phyloP scores from a whole-genome alignment of 31 red algal genomes.

The Endocladia muricata region DNA sequence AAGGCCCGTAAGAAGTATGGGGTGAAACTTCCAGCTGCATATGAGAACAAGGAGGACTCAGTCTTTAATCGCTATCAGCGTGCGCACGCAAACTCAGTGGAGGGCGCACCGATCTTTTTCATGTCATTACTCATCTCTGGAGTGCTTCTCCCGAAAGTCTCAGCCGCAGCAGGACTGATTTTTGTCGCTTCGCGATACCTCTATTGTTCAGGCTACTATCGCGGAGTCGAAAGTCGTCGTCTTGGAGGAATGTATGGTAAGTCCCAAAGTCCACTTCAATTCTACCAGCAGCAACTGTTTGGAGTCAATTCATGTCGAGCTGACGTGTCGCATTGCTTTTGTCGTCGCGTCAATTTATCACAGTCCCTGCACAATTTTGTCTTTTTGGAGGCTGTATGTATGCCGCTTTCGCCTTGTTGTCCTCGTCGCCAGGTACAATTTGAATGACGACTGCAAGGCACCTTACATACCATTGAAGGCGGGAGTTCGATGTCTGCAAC shows the following conservation, averaged over 20 bases:
- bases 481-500: too few species aligned
- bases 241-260: neutral
- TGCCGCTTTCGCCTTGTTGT: too few species aligned
- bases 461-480: too few species aligned
- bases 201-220: neutral
- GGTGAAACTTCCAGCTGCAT: neutral
- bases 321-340: too few species aligned
- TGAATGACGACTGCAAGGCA: too few species aligned
- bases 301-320: too few species aligned
- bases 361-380: too few species aligned
- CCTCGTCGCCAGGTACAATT: too few species aligned
- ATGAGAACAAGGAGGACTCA: slow-evolving; percentile 8
- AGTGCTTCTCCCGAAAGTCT: neutral
- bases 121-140: neutral
- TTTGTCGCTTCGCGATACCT: neutral
- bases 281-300: too few species aligned
- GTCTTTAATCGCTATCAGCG: slow-evolving; percentile 6
- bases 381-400: too few species aligned
- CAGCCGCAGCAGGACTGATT: neutral
- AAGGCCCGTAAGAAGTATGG: neutral
- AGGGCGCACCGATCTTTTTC: neutral
- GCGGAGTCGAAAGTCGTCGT: neutral
- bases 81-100: neutral
- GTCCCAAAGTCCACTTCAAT: too few species aligned
- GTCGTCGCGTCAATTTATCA: too few species aligned